These are phyloP conservation scores for Ceratobasidium sp. DNA, from an alignment of 1,284 basidiomycete species.

Conservation along the genomic window DNA sequence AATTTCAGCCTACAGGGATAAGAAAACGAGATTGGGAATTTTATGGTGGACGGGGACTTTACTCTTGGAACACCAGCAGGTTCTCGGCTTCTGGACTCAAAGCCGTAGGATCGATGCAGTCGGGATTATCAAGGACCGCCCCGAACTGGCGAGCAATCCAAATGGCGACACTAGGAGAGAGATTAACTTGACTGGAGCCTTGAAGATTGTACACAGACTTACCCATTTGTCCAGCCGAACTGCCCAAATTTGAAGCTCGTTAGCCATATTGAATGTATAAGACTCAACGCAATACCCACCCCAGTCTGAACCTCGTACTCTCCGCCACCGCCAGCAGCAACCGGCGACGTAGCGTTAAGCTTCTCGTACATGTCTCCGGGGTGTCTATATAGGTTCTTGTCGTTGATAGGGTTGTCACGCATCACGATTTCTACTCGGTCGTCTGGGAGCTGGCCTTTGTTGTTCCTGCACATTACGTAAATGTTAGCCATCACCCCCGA, in stretches of 20 bases:
- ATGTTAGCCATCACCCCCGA: neutral
- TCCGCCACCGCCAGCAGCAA: neutral
- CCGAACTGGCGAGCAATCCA: slow-evolving; percentile 17
- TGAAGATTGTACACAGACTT: neutral
- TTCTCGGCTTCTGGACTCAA: neutral
- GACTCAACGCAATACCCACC: neutral
- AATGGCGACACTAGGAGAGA: neutral
- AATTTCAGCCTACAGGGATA: too few species aligned
- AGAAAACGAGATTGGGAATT: too few species aligned
- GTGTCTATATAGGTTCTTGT: neutral
- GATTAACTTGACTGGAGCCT: too few species aligned
- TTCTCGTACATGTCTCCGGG: slow-evolving; percentile 8
- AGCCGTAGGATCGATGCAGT: neutral
- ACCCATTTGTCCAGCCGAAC: slow-evolving; percentile 29
- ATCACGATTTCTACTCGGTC: neutral
- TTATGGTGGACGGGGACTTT: too few species aligned
- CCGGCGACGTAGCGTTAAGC: neutral
- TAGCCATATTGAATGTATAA: neutral
- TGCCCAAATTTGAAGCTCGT: neutral
- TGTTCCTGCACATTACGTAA: neutral
- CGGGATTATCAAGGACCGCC: neutral
- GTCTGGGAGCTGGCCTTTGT: neutral
- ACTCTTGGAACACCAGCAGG: neutral
- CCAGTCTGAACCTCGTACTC: slow-evolving; percentile 20
- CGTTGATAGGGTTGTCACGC: neutral